Conservation (phyloP, 352 stramenopile genomes). For the Globisporangium spiculum region DNA sequence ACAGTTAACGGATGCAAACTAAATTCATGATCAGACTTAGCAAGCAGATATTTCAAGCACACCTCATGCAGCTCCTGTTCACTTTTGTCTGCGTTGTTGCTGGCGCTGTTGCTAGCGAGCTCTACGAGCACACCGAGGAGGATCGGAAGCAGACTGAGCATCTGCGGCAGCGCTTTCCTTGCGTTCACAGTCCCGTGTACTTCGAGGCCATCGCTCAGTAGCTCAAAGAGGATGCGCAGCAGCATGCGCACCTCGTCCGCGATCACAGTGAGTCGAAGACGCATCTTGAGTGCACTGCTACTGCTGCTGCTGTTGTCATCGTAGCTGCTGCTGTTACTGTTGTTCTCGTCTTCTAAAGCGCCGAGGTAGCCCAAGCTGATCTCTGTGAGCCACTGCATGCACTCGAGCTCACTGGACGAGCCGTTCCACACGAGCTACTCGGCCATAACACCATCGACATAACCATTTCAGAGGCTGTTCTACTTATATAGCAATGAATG, state of each 20-base stretch:
- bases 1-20: not conserved
- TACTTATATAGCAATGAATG: not conserved
- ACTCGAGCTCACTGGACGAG: conserved; percentile 59
- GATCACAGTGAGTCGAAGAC: conserved; percentile 24
- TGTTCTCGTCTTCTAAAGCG: conserved; percentile 33
- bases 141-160: conserved; percentile 59
- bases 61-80: conserved; percentile 31
- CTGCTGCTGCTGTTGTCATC: not conserved
- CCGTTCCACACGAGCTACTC: conserved; percentile 43
- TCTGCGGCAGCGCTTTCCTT: conserved; percentile 47
- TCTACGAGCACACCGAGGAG: conserved; percentile 49
- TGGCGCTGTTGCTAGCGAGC: conserved; percentile 4
- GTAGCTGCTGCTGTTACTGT: conserved; percentile 11
- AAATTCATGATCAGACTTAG: not conserved
- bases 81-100: not conserved
- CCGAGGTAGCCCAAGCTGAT: conserved; percentile 63
- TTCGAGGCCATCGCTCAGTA: conserved; percentile 45
- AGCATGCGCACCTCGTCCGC: conserved; percentile 48
- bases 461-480: not conserved
- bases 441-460: not conserved
- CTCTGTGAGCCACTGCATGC: conserved; percentile 76
- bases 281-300: not conserved
- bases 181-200: conserved; percentile 15
- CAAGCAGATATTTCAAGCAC: not conserved
- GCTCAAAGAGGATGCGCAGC: conserved; percentile 52